Percentiles rank a stretch among this genome's conserved stretches.
phyloP scores from a whole-genome alignment of 805 yeast genomes.

The Ogataea allantospora region DNA sequence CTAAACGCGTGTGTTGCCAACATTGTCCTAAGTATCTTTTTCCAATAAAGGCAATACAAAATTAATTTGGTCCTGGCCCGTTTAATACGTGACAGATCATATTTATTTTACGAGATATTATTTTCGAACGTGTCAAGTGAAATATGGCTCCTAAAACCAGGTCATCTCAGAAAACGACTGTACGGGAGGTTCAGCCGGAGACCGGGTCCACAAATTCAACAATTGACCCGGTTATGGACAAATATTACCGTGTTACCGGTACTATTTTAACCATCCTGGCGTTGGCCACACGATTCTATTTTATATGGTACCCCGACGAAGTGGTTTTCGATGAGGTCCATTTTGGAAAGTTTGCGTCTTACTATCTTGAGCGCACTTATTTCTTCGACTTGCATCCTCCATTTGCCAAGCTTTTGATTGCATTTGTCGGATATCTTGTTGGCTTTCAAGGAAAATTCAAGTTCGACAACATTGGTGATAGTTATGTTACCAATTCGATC shows the following conservation, averaged over 20 bases:
- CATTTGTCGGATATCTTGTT: constrained; percentile 81
- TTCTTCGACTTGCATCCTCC: constrained; percentile 99
- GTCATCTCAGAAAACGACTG: constrained; percentile 14
- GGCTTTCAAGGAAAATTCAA: constrained; percentile 93
- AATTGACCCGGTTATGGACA: constrained; percentile 27
- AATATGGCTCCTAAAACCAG: constrained; percentile 26
- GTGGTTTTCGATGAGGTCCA: constrained; percentile 88
- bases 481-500: constrained; percentile 71
- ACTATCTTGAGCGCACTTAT: constrained; percentile 84
- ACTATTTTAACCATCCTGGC: constrained; percentile 42
- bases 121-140: constrained; percentile 9
- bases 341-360: constrained; percentile 82
- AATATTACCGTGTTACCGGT: constrained; percentile 35
- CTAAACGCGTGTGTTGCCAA: neutral
- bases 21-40: neutral
- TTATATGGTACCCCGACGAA: constrained; percentile 62
- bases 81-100: constrained; percentile 2
- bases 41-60: neutral
- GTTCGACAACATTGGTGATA: constrained; percentile 85
- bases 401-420: constrained; percentile 89
- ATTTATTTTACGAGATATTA: constrained; percentile 1
- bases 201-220: constrained; percentile 13
- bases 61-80: neutral
- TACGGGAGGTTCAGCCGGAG: neutral
- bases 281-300: constrained; percentile 55